These are phyloP conservation scores for Dissophora ornata DNA, from an alignment of 192 early-diverging fungal species.

Conservation along the genomic window DNA sequence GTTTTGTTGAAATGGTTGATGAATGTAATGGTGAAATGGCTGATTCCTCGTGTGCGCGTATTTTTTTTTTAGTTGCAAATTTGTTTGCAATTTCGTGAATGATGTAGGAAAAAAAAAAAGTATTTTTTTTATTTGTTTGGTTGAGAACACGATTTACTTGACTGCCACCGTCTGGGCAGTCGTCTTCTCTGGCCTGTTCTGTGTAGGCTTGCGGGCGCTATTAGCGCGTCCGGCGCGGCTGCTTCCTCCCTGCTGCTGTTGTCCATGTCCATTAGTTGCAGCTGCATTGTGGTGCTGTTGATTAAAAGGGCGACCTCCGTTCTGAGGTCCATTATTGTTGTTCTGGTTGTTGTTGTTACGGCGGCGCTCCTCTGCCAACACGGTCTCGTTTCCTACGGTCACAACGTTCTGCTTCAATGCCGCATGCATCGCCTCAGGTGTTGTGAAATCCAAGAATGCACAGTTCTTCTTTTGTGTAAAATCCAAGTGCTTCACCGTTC, in stretches of 20 bases:
- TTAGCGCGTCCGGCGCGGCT: not conserved
- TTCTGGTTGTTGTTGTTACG: slow-evolving; percentile 11
- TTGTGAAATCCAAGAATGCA: slow-evolving; percentile 41
- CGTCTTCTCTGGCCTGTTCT: not conserved
- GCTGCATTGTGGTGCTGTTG: not conserved
- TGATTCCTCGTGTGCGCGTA: no score
- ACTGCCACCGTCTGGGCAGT: not conserved
- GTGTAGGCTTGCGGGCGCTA: not conserved
- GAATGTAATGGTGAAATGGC: no score
- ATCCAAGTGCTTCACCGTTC: slow-evolving; percentile 71
- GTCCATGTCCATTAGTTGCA: slow-evolving; percentile 1
- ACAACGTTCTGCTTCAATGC: slow-evolving; percentile 33
- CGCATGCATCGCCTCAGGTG: slow-evolving; percentile 15
- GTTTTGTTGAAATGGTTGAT: no score
- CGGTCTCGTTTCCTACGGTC: slow-evolving; percentile 26
- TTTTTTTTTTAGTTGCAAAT: no score
- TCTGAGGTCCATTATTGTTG: not conserved
- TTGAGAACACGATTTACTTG: no score
- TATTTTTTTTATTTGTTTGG: no score
- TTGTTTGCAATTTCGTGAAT: no score
- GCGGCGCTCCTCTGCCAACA: slow-evolving; percentile 40
- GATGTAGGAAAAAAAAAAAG: no score
- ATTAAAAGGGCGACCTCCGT: not conserved
- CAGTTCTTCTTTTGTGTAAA: slow-evolving; percentile 60
- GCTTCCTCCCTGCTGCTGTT: not conserved